Base-by-base conservation (phyloP, 2,329 filamentous ascomycete genomes). In the Colletotrichum sp. region DNA sequence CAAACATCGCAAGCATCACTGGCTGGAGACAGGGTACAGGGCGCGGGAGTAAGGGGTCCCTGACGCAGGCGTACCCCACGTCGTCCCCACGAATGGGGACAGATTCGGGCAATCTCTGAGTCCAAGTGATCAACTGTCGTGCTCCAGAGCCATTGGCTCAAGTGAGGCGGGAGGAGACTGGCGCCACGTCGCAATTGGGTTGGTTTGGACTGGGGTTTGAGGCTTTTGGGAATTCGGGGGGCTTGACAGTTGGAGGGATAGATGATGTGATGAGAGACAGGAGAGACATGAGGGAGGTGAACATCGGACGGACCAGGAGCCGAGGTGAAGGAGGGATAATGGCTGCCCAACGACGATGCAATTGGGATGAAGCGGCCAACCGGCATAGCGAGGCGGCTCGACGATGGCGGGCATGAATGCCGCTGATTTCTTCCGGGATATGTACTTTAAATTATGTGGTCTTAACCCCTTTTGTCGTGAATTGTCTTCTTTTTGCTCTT, bases 121-220 rank as follows among this genome's bases (percentile, higher is more conserved):
- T 60, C 70, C 74, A 73, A 76, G 61, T 77, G 76, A 77, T 76
- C 75, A 69, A 77, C 60, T 65, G 38, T 78, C 75, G 69, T 76
- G 71, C 77, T 73, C 34, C 8, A 63, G 77, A 61, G 64, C 72
- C 77, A 77, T 77, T 78, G 75, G 77, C 48, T 48, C 61, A 36
- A 74, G 75, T 61, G 71, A 77, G 66, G 58, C 75, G 75, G 55
- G 58, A 77, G 32, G 18, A 75, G 57, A 72, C 65, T 77, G 76
- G 77, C 73, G 77, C 77, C 77, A 78, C 77, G 77, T 78, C 77
- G 75, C 69, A 69, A 67, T 78, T 74, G 76, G 77, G 74, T 77
- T 52, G 65, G 43, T 38, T 18, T 48, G 63, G 43, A 65, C 70
- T 55, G 63, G 73, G 70, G 36, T 26, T 15, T 63, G 72, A 60